These are phyloP conservation scores for Trametes versicolor DNA, from an alignment of 1,284 basidiomycete genomes.

Conservation along the genomic window DNA sequence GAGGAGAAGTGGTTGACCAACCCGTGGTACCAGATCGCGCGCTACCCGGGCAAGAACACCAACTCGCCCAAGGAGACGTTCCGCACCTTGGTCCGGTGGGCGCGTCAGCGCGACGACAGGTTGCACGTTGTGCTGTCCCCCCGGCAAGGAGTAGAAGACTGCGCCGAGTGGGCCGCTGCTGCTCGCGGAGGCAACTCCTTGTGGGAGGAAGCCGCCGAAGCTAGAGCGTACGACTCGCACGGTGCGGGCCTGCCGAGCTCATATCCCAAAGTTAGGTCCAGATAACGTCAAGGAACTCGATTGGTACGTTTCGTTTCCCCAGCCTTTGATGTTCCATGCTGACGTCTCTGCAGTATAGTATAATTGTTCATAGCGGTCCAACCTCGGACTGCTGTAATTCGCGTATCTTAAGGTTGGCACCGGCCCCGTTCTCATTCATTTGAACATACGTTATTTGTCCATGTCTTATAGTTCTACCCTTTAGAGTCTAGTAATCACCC, in stretches of 20 bases:
- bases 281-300: constrained; percentile 2
- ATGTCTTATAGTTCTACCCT: neutral
- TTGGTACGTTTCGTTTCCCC: neutral
- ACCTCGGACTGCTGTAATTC: neutral
- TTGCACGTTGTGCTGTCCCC: constrained; percentile 38
- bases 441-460: neutral
- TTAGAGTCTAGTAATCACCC: neutral
- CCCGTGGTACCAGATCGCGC: constrained; percentile 37
- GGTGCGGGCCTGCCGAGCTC: constrained; percentile 29
- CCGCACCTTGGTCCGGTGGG: constrained; percentile 31
- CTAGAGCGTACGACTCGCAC: constrained; percentile 29
- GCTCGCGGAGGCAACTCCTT: constrained; percentile 34
- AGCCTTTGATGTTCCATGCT: neutral
- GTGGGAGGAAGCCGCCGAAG: constrained; percentile 36
- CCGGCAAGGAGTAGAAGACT: constrained; percentile 18
- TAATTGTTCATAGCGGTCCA: neutral
- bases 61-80: constrained; percentile 36
- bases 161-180: constrained; percentile 38
- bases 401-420: neutral
- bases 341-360: neutral
- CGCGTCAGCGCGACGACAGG: constrained; percentile 35
- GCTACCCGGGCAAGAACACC: constrained; percentile 22
- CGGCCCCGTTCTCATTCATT: neutral
- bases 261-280: constrained; percentile 20
- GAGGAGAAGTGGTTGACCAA: constrained; percentile 37